Conservation (phyloP, 352 stramenopile genomes). For the Phytophthora uliginosa region DNA sequence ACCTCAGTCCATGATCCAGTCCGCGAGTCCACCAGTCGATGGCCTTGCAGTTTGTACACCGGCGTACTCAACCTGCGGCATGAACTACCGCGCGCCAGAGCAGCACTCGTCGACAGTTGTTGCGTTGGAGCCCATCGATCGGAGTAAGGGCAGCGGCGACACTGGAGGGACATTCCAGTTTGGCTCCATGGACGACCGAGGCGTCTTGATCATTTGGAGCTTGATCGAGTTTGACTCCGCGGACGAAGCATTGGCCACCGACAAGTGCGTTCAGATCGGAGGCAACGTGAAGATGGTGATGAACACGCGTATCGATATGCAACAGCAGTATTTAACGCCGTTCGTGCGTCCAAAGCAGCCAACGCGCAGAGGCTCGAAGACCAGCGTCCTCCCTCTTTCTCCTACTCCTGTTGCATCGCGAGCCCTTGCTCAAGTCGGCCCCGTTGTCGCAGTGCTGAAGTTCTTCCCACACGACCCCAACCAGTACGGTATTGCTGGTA, state of each 20-base stretch:
- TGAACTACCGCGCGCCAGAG: slow-evolving; percentile 46
- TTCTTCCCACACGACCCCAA: slow-evolving; percentile 70
- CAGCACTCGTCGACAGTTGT: slow-evolving; percentile 66
- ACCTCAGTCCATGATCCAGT: slow-evolving; percentile 30
- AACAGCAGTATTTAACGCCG: slow-evolving; percentile 52
- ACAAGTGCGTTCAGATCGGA: slow-evolving; percentile 77
- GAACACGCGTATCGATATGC: slow-evolving; percentile 70
- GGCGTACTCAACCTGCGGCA: slow-evolving; percentile 70
- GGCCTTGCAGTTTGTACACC: slow-evolving; percentile 49
- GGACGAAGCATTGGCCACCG: slow-evolving; percentile 52
- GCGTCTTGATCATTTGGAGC: slow-evolving; percentile 77
- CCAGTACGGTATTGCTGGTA: slow-evolving; percentile 41
- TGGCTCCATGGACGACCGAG: slow-evolving; percentile 76
- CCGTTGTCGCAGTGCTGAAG: slow-evolving; percentile 55
- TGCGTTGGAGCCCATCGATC: slow-evolving; percentile 48
- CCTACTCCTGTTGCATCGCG: slow-evolving; percentile 2
- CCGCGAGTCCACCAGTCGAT: slow-evolving; percentile 23
- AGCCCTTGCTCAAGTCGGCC: slow-evolving; percentile 38
- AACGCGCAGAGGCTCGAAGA: slow-evolving; percentile 14
- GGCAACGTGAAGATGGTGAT: slow-evolving; percentile 74
- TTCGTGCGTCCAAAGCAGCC: slow-evolving; percentile 9
- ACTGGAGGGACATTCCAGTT: slow-evolving; percentile 68
- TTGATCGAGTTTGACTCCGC: slow-evolving; percentile 62
- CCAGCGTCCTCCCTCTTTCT: slow-evolving; percentile 20
- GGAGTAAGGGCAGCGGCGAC: slow-evolving; percentile 7